phyloP scores from a whole-genome alignment of 108 stramenopile genomes.

The Stephanodiscus triporus region DNA sequence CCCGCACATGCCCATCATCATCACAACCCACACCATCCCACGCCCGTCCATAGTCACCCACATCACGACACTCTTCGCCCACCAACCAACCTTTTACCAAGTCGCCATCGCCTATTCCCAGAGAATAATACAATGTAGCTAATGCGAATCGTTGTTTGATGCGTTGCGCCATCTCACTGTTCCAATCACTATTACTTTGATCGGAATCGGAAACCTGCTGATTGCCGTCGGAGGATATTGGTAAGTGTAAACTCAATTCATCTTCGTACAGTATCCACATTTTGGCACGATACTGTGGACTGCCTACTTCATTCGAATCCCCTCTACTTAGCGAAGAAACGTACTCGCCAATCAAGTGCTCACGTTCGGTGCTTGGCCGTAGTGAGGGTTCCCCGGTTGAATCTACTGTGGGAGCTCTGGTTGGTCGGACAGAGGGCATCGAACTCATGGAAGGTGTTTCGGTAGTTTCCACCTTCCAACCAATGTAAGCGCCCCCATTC shows the following conservation, averaged over 20 bases:
- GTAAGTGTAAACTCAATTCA: slow-evolving; percentile 20
- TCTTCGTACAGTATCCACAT: slow-evolving; percentile 60
- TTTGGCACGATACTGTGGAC: slow-evolving; percentile 61
- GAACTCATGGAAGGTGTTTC: slow-evolving; percentile 16
- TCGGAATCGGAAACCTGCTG: slow-evolving; percentile 7
- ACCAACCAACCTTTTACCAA: slow-evolving; percentile 63
- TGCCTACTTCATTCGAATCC: slow-evolving; percentile 27
- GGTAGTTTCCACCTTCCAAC: not conserved
- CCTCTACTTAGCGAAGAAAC: slow-evolving; percentile 33
- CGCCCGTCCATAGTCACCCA: slow-evolving; percentile 33
- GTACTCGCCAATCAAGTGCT: slow-evolving; percentile 22
- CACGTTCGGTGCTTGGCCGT: slow-evolving; percentile 21
- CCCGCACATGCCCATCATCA: slow-evolving; percentile 56
- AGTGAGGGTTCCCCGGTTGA: slow-evolving; percentile 6
- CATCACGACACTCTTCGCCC: slow-evolving; percentile 68
- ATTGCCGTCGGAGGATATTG: not conserved
- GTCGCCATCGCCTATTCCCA: slow-evolving; percentile 38
- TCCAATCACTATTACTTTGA: slow-evolving; percentile 13
- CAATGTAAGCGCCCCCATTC: not conserved
- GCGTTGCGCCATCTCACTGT: slow-evolving; percentile 30
- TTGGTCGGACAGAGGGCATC: slow-evolving; percentile 7
- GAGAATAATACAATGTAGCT: slow-evolving; percentile 66
- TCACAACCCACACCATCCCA: slow-evolving; percentile 68
- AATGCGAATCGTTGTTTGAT: slow-evolving; percentile 72
- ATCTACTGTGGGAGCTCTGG: not conserved